phyloP scores from a whole-genome alignment of 2,329 filamentous ascomycete genomes.

The Aspergillus persii region DNA sequence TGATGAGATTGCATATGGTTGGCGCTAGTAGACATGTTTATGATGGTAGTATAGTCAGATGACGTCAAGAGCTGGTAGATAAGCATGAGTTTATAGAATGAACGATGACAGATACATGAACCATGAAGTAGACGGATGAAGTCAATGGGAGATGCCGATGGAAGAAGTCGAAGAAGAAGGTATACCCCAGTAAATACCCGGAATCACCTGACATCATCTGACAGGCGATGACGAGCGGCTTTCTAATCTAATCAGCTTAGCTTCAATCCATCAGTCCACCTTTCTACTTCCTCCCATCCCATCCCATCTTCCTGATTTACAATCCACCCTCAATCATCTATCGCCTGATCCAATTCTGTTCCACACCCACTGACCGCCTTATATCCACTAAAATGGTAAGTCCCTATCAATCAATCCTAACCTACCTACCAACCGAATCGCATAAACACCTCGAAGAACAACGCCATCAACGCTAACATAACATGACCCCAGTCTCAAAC shows the following conservation, averaged over 20 bases:
- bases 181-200: not conserved
- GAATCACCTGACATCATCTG: not conserved
- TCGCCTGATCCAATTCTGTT: not conserved
- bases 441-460: not conserved
- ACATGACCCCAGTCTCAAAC: slow-evolving; percentile 1
- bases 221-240: not conserved
- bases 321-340: not conserved
- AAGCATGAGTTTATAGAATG: not conserved
- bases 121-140: not conserved
- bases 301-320: not conserved
- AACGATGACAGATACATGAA: not conserved
- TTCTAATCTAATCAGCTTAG: not conserved
- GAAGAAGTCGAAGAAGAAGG: too few relatives aligned
- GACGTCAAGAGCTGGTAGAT: not conserved
- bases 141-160: not conserved
- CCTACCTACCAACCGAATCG: not conserved
- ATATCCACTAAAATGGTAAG: slow-evolving; percentile 20
- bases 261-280: not conserved
- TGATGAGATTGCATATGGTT: not conserved
- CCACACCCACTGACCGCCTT: not conserved
- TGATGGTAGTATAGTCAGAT: not conserved
- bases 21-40: not conserved
- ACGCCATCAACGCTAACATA: not conserved
- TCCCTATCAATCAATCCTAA: not conserved
- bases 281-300: not conserved